Evolutionary conservation across 2,329 filamentous ascomycete genomes (phyloP).

Genomic region (Phialemoniopsis sp.): DNA sequence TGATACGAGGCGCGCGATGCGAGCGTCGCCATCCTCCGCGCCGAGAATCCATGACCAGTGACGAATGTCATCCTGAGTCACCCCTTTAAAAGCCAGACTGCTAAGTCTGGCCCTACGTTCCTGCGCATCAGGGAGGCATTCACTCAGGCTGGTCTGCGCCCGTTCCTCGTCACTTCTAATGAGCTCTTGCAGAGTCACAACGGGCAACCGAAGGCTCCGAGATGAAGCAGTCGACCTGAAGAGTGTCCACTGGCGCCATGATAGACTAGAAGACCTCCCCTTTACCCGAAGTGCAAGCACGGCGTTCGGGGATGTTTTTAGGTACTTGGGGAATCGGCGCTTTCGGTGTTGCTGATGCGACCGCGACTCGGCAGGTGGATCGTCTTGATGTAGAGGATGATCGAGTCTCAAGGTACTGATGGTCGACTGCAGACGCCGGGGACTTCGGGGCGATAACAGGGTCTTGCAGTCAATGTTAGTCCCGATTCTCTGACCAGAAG

Average conservation of each 20-base stretch:
- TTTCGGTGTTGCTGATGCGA: neutral
- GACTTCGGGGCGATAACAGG: too few species aligned
- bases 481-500: too few species aligned
- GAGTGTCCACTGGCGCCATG: constrained; percentile 9
- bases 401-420: too few species aligned
- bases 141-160: constrained; percentile 11
- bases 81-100: constrained; percentile 23
- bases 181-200: constrained; percentile 17
- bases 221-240: constrained; percentile 11
- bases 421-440: too few species aligned
- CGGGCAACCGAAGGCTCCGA: constrained; percentile 15
- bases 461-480: too few species aligned
- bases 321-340: constrained; percentile 7
- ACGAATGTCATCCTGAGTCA: constrained; percentile 24
- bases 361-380: neutral
- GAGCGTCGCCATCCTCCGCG: constrained; percentile 24
- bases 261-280: constrained; percentile 2
- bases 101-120: constrained; percentile 24
- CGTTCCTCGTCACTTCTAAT: constrained; percentile 14
- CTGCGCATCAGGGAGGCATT: constrained; percentile 11
- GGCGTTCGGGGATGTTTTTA: constrained; percentile 10
- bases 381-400: neutral
- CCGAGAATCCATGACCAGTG: constrained; percentile 37
- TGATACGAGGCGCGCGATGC: constrained; percentile 27
- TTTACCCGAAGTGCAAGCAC: constrained; percentile 8